A percentile compares a stretch with the other conserved stretches of the same genome.
Conservation (phyloP, 2,329 filamentous ascomycete genomes). For the Macrophomina pseudophaseolina region DNA sequence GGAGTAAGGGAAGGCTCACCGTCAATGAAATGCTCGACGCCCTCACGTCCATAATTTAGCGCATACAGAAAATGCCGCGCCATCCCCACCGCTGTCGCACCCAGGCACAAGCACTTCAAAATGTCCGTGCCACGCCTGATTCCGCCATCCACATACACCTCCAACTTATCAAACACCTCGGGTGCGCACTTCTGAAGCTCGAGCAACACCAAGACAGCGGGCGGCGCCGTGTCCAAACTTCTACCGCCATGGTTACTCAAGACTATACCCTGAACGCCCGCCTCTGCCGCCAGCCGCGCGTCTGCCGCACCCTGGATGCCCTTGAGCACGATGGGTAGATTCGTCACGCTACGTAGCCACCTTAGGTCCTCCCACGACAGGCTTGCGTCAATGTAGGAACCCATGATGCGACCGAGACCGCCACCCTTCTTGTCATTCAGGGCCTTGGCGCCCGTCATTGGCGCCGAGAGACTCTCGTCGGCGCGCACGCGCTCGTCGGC, state of each 20-base stretch:
- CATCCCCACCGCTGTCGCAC: slow-evolving; percentile 46
- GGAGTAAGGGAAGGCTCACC: slow-evolving; percentile 34
- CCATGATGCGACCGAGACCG: slow-evolving; percentile 63
- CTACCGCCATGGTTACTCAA: slow-evolving; percentile 60
- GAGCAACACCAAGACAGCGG: slow-evolving; percentile 43
- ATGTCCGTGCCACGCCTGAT: slow-evolving; percentile 46
- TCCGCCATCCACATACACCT: slow-evolving; percentile 47
- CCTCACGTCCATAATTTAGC: slow-evolving; percentile 43
- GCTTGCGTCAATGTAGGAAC: slow-evolving; percentile 62
- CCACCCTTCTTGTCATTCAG: slow-evolving; percentile 62
- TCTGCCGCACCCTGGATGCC: slow-evolving; percentile 50
- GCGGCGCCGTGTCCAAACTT: slow-evolving; percentile 53
- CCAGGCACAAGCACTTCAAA: slow-evolving; percentile 46
- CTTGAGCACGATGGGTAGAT: slow-evolving; percentile 47
- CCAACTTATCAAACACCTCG: slow-evolving; percentile 42
- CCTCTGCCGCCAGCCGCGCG: slow-evolving; percentile 47
- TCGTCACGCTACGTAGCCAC: slow-evolving; percentile 43
- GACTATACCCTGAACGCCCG: slow-evolving; percentile 53
- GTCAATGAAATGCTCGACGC: slow-evolving; percentile 44
- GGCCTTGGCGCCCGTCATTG: slow-evolving; percentile 57
- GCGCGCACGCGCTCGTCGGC: slow-evolving; percentile 53
- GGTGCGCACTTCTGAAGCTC: slow-evolving; percentile 46
- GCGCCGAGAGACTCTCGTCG: slow-evolving; percentile 50
- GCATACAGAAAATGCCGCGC: slow-evolving; percentile 47
- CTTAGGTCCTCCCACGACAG: slow-evolving; percentile 54